Conservation (phyloP, 1,284 basidiomycete genomes). For the Ceratobasidium sp. region DNA sequence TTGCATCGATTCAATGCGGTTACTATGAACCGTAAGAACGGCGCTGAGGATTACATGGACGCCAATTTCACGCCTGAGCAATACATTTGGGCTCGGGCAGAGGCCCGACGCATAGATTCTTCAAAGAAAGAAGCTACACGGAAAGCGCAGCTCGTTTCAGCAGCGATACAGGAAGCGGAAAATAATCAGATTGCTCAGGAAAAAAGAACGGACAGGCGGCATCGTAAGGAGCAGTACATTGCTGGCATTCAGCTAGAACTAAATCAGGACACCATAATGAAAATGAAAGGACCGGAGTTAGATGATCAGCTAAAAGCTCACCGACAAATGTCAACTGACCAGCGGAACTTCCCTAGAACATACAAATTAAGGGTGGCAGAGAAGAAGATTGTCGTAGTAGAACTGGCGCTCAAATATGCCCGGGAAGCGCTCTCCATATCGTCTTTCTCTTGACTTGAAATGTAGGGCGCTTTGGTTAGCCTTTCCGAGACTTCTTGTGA, state of each 20-base stretch:
- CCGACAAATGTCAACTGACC: conserved; percentile 3
- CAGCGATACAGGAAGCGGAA: neutral
- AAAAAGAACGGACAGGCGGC: conserved; percentile 3
- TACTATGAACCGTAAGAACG: conserved; percentile 6
- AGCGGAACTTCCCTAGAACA: neutral
- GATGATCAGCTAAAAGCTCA: conserved; percentile 15
- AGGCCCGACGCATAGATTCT: conserved; percentile 6
- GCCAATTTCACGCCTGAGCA: conserved; percentile 23
- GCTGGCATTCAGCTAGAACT: conserved; percentile 24
- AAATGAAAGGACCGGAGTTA: conserved; percentile 8
- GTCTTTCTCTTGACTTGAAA: too few relatives aligned
- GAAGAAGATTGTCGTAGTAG: conserved; percentile 1
- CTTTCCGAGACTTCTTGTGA: too few relatives aligned
- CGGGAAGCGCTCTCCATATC: neutral
- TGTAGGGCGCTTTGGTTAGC: too few relatives aligned
- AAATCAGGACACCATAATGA: neutral
- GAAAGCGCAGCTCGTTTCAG: conserved; percentile 2
- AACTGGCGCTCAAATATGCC: conserved; percentile 4
- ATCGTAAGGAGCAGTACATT: conserved; percentile 4
- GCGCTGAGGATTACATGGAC: conserved; percentile 16
- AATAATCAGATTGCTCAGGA: neutral
- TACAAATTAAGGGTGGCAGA: conserved; percentile 1
- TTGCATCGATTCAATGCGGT: conserved; percentile 22
- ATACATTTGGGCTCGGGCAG: conserved; percentile 4
- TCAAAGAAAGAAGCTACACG: conserved; percentile 12